phyloP scores from a whole-genome alignment of 1,139 yeast genomes.

The Yamadazyma membranifaciens region DNA sequence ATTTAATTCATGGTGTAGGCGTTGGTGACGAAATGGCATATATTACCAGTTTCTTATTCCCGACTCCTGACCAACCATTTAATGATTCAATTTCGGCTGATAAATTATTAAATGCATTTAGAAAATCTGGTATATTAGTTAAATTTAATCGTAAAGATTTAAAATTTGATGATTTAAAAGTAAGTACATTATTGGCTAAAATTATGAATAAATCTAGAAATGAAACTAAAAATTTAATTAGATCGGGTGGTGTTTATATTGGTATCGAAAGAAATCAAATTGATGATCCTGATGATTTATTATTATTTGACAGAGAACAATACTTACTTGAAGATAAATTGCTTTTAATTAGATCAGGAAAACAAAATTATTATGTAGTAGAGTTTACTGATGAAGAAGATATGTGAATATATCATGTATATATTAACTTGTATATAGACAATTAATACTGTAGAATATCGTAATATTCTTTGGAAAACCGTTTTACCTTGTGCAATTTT shows the following conservation, averaged over 20 bases:
- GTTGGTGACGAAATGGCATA: constrained; percentile 64
- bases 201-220: constrained; percentile 40
- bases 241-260: constrained; percentile 68
- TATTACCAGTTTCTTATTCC: constrained; percentile 65
- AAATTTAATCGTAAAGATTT: constrained; percentile 35
- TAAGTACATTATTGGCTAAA: constrained; percentile 40
- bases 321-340: constrained; percentile 60
- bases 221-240: constrained; percentile 64
- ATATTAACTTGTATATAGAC: too few relatives aligned
- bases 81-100: constrained; percentile 48
- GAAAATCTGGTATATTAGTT: constrained; percentile 57
- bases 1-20: constrained; percentile 81
- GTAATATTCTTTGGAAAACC: constrained; percentile 11
- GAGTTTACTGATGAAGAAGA: constrained; percentile 27
- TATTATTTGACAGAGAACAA: constrained; percentile 41
- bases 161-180: constrained; percentile 34
- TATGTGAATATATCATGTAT: too few relatives aligned
- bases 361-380: constrained; percentile 60
- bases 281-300: constrained; percentile 47
- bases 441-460: constrained; percentile 13
- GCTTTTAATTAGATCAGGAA: constrained; percentile 72
- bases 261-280: constrained; percentile 64
- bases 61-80: constrained; percentile 52
- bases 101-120: constrained; percentile 58
- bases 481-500: constrained; percentile 9